Percentiles rank a stretch among this genome's conserved stretches.
Conservation (phyloP, 805 yeast species). For the Wickerhamiella kurtzmanii region DNA sequence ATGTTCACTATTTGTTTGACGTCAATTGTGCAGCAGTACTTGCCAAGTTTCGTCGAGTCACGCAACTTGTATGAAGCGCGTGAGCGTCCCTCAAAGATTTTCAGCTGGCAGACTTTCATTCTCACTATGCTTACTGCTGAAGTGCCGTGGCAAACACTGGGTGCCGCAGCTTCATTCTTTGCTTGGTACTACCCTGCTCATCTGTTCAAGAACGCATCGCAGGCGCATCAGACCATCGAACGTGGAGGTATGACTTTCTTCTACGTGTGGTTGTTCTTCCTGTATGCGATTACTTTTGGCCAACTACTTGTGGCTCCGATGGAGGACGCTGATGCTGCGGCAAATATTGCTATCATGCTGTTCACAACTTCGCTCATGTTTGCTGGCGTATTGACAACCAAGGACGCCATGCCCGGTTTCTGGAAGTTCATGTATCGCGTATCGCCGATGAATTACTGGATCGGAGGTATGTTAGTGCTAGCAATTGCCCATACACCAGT, state of each 20-base stretch:
- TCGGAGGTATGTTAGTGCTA: slow-evolving; percentile 39
- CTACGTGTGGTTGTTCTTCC: slow-evolving; percentile 37
- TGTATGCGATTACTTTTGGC: slow-evolving; percentile 40
- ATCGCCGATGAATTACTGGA: slow-evolving; percentile 58
- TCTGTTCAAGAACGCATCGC: slow-evolving; percentile 32
- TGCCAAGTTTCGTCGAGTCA: slow-evolving; percentile 41
- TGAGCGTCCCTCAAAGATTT: slow-evolving; percentile 58
- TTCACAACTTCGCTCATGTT: slow-evolving; percentile 48
- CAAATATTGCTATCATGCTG: slow-evolving; percentile 42
- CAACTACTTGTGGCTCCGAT: slow-evolving; percentile 43
- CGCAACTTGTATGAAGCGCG: slow-evolving; percentile 58
- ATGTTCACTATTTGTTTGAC: slow-evolving; percentile 43
- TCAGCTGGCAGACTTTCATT: slow-evolving; percentile 53
- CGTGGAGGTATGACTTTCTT: slow-evolving; percentile 41
- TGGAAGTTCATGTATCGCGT: slow-evolving; percentile 75
- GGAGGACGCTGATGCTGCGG: slow-evolving; percentile 56
- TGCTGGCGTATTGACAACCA: slow-evolving; percentile 56
- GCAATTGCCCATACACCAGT: slow-evolving; percentile 41
- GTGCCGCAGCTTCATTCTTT: slow-evolving; percentile 40
- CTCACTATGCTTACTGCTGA: slow-evolving; percentile 43
- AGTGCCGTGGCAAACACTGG: slow-evolving; percentile 42
- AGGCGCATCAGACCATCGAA: slow-evolving; percentile 32
- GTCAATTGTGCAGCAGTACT: slow-evolving; percentile 51
- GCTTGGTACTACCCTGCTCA: slow-evolving; percentile 40
- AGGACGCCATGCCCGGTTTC: slow-evolving; percentile 53